Evolutionary conservation across 2,329 filamentous ascomycete genomes (phyloP).

Genomic region (Ceratocystis smalleyi): DNA sequence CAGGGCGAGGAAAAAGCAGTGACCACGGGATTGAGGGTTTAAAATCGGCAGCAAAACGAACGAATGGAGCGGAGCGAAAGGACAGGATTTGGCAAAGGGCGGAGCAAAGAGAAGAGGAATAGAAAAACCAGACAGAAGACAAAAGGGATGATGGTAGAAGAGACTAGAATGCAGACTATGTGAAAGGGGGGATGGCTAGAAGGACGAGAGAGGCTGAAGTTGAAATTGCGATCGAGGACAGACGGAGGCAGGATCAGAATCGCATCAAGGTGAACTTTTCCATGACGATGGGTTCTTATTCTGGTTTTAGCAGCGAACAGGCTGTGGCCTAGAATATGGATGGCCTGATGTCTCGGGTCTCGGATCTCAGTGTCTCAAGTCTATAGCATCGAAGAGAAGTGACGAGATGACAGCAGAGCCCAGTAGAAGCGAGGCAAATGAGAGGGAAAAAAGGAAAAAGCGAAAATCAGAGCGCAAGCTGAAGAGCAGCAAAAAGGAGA

Average conservation of each 20-base stretch:
- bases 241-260: not conserved
- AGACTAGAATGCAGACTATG: not conserved
- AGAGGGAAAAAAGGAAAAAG: not conserved
- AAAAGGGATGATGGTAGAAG: not conserved
- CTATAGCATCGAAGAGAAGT: not conserved
- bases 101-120: constrained; percentile 1
- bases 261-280: not conserved
- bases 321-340: not conserved
- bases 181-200: not conserved
- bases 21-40: not conserved
- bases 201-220: not conserved
- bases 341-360: not conserved
- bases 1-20: not conserved
- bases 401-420: not conserved
- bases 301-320: not conserved
- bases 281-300: not conserved
- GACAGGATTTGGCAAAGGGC: not conserved
- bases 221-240: not conserved
- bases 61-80: not conserved
- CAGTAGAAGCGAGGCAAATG: not conserved
- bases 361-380: not conserved
- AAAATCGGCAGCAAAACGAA: not conserved
- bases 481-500: too few relatives aligned
- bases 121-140: not conserved
- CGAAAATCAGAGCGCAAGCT: not conserved